Base-by-base conservation (phyloP, 208 protist genomes). In the Crithidia expoeki region DNA sequence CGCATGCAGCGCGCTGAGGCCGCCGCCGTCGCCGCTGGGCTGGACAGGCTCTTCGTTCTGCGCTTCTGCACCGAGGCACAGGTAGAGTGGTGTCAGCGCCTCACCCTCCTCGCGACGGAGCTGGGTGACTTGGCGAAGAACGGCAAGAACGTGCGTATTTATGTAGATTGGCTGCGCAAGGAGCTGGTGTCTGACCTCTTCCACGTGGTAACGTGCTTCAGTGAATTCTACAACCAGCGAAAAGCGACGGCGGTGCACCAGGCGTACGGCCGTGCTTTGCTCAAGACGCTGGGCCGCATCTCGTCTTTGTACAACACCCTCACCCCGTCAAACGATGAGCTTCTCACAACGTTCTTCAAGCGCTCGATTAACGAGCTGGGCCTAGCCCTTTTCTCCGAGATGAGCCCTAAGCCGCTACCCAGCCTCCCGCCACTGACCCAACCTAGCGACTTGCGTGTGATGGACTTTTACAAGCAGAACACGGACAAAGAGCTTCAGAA, bases 81-180 rank as follows among this genome's bases (percentile, higher is more conserved):
- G 73, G 90, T 94, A 58, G 83, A 92, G 70, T 96, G 88, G 88
- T 88, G 84, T 66, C 90, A 93, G 63, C 74, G 83, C 40, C 74
- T 96, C 40, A 51, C 71, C 34, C 59, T 89, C 42, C 80, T 96
- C 11, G 74, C 80, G 16, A 71, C 28, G 5, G 88, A 94, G 73
- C 74, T 96, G n/a, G 75, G 83, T 21, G 79, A 77, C 21, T 25
- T 86, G 47, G 85, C 83, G 12, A 51, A 61, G 27, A 81, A 88
- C 64, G 77, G 71, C 9, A 63, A 63, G 10, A 94, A 92, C 77
- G 78, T 96, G 65, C 77, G 81, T 19, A 28, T 80, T 27, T 96
- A 96, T 66, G 79, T 86, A 17, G 73, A 75, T 27, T 96, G 90
- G 88, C 72, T 96, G 21, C 76, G 83, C 38, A 75, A 93, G 70